Evolutionary conservation across 768 basidiomycete species (phyloP).

Genomic region (Leccinum boreale): DNA sequence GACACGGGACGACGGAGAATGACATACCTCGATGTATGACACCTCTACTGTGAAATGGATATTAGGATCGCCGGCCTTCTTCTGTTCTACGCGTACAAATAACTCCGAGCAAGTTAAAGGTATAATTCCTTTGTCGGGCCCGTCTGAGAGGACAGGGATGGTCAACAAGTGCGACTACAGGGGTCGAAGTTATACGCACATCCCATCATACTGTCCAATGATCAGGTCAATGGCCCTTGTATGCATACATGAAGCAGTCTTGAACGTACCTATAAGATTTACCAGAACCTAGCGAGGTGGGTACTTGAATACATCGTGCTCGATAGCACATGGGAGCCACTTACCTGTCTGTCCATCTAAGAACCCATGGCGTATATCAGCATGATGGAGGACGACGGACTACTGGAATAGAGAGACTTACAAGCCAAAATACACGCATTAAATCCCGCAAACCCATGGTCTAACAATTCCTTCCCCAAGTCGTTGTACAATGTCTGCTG

Average conservation of each 20-base stretch:
- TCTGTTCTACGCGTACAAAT: constrained; percentile 75
- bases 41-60: constrained; percentile 90
- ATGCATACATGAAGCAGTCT: not conserved
- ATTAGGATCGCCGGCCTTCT: constrained; percentile 61
- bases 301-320: constrained; percentile 4
- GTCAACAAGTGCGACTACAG: constrained; percentile 5
- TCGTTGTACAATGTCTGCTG: constrained; percentile 95
- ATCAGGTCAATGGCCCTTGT: constrained; percentile 4
- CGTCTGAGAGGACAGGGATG: constrained; percentile 51
- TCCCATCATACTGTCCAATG: constrained; percentile 80
- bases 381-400: not conserved
- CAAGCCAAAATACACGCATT: constrained; percentile 99
- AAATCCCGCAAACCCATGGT: constrained; percentile 94
- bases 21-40: constrained; percentile 88
- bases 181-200: constrained; percentile 51
- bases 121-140: constrained; percentile 95
- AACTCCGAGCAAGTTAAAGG: constrained; percentile 93
- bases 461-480: constrained; percentile 88
- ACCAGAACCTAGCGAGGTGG: constrained; percentile 61
- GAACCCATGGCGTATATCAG: not conserved
- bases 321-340: constrained; percentile 22
- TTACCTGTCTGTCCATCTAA: constrained; percentile 83
- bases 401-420: constrained; percentile 46
- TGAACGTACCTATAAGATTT: constrained; percentile 82
- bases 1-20: not conserved